Evolutionary conservation across 2,329 filamentous ascomycete genomes (phyloP).

Genomic region (Atkinsonella texensis): DNA sequence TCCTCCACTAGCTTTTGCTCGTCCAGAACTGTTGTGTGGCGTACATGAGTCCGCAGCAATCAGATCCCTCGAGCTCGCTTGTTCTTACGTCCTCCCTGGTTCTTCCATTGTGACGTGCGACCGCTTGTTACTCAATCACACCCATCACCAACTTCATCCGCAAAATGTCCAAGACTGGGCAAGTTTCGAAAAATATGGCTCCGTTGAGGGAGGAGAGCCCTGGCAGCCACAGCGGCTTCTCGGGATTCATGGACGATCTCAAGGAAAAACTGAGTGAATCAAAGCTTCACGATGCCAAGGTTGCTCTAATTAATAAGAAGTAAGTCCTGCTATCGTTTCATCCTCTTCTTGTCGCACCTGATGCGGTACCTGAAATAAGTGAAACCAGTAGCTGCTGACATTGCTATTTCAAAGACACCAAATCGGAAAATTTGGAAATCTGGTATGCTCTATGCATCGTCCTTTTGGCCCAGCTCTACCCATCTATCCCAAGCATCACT

Average conservation of each 20-base stretch:
- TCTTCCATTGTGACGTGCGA: neutral
- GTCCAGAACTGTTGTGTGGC: neutral
- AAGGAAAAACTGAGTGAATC: conserved; percentile 44
- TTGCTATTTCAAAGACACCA: conserved; percentile 27
- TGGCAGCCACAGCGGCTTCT: conserved; percentile 14
- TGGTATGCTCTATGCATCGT: conserved; percentile 29
- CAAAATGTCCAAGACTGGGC: conserved; percentile 3
- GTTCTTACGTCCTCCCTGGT: neutral
- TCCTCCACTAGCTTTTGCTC: neutral
- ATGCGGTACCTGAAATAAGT: neutral
- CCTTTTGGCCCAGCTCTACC: neutral
- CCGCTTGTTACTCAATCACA: too few relatives aligned
- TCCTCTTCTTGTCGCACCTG: neutral
- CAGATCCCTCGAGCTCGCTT: neutral
- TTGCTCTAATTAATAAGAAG: conserved; percentile 48
- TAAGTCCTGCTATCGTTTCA: conserved; percentile 16
- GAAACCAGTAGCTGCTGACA: neutral
- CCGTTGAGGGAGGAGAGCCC: neutral
- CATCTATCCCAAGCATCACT: neutral
- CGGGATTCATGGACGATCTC: conserved; percentile 32
- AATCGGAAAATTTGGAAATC: conserved; percentile 50
- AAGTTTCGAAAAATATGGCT: neutral
- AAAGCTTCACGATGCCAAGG: conserved; percentile 44
- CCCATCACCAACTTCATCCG: neutral
- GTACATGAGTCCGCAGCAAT: neutral